Conservation (phyloP, 768 basidiomycete species). For the Rhodotorula taiwanensis region DNA sequence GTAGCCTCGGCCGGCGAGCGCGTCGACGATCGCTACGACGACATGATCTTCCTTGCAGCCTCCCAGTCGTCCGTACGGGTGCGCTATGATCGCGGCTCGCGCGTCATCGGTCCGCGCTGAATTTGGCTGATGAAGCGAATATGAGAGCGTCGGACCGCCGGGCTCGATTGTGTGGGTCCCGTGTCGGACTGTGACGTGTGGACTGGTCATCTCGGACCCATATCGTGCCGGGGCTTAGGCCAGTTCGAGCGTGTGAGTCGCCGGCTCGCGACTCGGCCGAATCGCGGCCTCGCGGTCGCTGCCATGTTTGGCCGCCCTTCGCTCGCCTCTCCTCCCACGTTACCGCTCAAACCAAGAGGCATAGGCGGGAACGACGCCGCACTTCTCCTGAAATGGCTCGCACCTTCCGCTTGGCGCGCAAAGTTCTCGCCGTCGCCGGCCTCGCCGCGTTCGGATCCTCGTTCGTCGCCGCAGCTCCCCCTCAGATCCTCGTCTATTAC, state of each 20-base stretch:
- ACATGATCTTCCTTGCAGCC: conserved; percentile 17
- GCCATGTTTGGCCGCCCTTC: neutral
- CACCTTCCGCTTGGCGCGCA: neutral
- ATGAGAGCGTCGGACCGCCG: neutral
- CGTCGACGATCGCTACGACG: neutral
- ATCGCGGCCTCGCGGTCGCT: neutral
- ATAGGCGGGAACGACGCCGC: too few species aligned
- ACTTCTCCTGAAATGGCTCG: too few species aligned
- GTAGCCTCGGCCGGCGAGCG: neutral
- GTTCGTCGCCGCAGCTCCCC: neutral
- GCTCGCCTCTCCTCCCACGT: too few species aligned
- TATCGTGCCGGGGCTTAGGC: neutral
- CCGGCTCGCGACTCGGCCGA: neutral
- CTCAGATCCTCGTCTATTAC: conserved; percentile 41
- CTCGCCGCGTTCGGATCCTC: neutral
- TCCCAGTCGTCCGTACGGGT: conserved; percentile 23
- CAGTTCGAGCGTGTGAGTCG: neutral
- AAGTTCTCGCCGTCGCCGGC: too few species aligned
- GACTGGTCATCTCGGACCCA: too few species aligned
- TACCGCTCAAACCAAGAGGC: too few species aligned
- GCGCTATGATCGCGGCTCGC: conserved; percentile 21
- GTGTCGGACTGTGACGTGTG: too few species aligned
- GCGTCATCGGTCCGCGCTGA: neutral
- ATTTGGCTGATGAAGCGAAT: neutral
- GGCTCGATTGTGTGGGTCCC: neutral